Evolutionary conservation across 805 yeast genomes (phyloP).

Genomic region (Zygotorulaspora danielsina): DNA sequence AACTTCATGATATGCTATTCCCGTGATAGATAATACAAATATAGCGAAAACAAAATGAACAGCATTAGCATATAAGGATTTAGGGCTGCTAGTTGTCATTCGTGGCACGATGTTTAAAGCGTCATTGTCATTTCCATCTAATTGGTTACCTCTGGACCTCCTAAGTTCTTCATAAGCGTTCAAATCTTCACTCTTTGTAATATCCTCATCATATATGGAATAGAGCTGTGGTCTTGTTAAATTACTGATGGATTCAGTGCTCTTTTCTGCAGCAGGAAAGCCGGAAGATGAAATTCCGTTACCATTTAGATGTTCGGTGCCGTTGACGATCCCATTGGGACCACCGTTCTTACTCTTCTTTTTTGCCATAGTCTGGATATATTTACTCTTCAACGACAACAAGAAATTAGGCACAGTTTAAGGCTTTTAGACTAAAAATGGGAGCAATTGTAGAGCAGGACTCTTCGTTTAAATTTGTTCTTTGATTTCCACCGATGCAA

Average conservation of each 20-base stretch:
- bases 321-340: not conserved
- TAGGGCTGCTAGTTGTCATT: constrained; percentile 5
- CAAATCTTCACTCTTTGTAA: constrained; percentile 31
- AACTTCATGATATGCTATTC: constrained; percentile 51
- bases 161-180: constrained; percentile 34
- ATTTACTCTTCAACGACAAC: too few species aligned
- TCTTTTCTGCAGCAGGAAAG: constrained; percentile 13
- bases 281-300: not conserved
- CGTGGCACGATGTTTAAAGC: constrained; percentile 9
- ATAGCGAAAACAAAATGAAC: constrained; percentile 16
- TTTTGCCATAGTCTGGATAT: constrained; percentile 17
- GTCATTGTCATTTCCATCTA: constrained; percentile 27
- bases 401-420: too few species aligned
- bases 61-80: constrained; percentile 7
- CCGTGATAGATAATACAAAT: constrained; percentile 39
- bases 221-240: constrained; percentile 50
- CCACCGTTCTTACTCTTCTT: constrained; percentile 2
- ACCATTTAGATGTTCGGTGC: constrained; percentile 4
- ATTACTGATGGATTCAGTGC: constrained; percentile 40
- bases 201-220: constrained; percentile 46
- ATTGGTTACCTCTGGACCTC: constrained; percentile 19
- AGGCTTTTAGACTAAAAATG: too few species aligned
- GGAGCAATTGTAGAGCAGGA: too few species aligned
- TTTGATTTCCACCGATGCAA: too few species aligned
- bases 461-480: too few species aligned